Evolutionary conservation across 768 basidiomycete genomes (phyloP), one percentile per base, ranked within the genome.

Genomic region (Ramaria sp.): DNA sequence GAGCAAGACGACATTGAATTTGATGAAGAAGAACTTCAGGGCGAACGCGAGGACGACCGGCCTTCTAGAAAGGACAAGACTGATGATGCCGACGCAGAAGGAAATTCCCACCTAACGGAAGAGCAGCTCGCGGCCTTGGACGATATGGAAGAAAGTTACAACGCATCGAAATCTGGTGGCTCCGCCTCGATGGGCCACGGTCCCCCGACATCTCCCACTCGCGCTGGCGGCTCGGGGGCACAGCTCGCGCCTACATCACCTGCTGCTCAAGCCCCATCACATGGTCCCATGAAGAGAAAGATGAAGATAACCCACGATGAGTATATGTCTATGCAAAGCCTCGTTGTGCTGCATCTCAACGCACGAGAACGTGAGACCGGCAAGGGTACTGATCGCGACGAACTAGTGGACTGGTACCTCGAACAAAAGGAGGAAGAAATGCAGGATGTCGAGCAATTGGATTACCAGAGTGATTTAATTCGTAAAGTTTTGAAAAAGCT

Each of bases 1-100:
- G 96, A 99, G 67, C 93, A 98, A 68, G 96, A 99, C 66, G 95
- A 98, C 64, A 85, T 99, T 65, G 92, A 96, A 67, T 89, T 98
- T 69, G 96, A 98, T 65, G 91, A 94, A 63, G 91, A 95, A 64
- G 91, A 91, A 58, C 70, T 78, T 1, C 76, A 78, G 53, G 82
- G 76, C 11, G 7, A 33, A 19, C 19, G 65, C 69, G 9, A 70
- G 61, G 27, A 59, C 67, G 19, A n/a, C n/a, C n/a, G n/a, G n/a
- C n/a, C n/a, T n/a, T n/a, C n/a, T n/a, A n/a, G n/a, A n/a, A n/a
- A 63, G 70, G 77, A 30, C 19, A 19, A 6, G 22, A 33, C 17
- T 24, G 65, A 69, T 7, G 70, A 61, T 27, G 59, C 67, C 19
- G 63, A 71, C 41, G 70, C 66, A n/a, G 69, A 69, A 20, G 70